phyloP scores from a whole-genome alignment of 441 rosid genomes.

The Flueggea neowawraea region DNA sequence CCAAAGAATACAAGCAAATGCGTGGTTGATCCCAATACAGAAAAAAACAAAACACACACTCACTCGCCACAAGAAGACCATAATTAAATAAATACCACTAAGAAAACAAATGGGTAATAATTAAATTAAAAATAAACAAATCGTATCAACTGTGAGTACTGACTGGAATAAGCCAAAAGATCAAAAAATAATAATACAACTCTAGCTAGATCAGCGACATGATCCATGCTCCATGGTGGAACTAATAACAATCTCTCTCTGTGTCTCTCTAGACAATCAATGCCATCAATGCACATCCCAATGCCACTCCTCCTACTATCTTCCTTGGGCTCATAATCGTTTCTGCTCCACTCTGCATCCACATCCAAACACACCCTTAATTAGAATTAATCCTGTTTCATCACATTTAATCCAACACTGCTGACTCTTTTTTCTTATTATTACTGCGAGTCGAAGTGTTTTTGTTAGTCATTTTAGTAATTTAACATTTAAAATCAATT shows the following conservation, averaged over 20 bases:
- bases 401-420: too few relatives aligned
- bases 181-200: slow-evolving; percentile 5
- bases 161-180: too few relatives aligned
- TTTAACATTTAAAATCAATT: too few relatives aligned
- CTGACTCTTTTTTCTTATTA: too few relatives aligned
- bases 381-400: background rate
- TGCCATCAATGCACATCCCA: slow-evolving; percentile 44
- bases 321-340: slow-evolving; percentile 23
- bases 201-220: background rate
- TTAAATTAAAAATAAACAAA: too few relatives aligned
- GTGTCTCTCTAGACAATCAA: slow-evolving; percentile 31
- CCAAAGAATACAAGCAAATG: too few relatives aligned
- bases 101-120: background rate
- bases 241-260: background rate
- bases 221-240: background rate
- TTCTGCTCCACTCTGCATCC: slow-evolving; percentile 55
- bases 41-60: background rate
- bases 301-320: slow-evolving; percentile 38
- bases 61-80: too few relatives aligned
- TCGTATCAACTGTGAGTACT: too few relatives aligned
- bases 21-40: background rate
- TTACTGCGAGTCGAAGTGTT: too few relatives aligned
- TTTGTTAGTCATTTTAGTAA: too few relatives aligned
- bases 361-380: background rate
- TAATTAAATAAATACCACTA: too few relatives aligned